Evolutionary conservation across 1,139 yeast genomes (phyloP), one percentile per base, ranked within the genome.

Genomic region (Saccharomyces hybrid): DNA sequence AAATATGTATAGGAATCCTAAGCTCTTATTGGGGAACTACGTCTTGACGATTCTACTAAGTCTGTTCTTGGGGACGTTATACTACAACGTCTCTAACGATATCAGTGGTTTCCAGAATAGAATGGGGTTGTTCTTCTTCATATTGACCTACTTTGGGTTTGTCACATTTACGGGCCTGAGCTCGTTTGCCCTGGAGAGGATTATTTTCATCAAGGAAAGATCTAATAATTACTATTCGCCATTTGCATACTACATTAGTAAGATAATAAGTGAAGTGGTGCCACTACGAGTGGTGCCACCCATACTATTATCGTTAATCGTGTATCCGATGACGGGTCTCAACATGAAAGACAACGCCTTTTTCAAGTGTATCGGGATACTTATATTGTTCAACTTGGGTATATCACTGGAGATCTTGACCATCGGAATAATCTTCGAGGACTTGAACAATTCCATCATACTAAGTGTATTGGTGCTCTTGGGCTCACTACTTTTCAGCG

Each of bases 41-140:
- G 75, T 86, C 2, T 76, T 91, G 58, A 86, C 97, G 0, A 72
- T 88, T 6, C 66, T 84, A 16, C 81, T 91, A 70, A 97, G 96
- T 0, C 68, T 82, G 2, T 88, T 93, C 70, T 86, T 96, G 72
- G 97, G 98, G 0, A 81, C 82, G 54, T 75, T 93, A 47, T 93
- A 93, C 70, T 91, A 85, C 71, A 78, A 89, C 64, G 83, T 91
- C 26, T 76, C 84, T 48, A 86, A 90, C 65, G 97, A 93, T 70
- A 91, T 93, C 56, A 84, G 96, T 65, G 99, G 99, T 0, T 93
- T 93, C 76, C 99, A 93, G 70, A 93, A 93, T 71, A 80, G 99
- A 64, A 76, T 93, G 60, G 99, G 99, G 0, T 75, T 93, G 58
- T 93, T 93, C 71, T 91, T 93, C 76, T 91, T 91, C 70, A 73